These are phyloP conservation scores for Blastomyces gilchristii DNA, from an alignment of 2,329 filamentous ascomycete genomes.

Conservation along the genomic window DNA sequence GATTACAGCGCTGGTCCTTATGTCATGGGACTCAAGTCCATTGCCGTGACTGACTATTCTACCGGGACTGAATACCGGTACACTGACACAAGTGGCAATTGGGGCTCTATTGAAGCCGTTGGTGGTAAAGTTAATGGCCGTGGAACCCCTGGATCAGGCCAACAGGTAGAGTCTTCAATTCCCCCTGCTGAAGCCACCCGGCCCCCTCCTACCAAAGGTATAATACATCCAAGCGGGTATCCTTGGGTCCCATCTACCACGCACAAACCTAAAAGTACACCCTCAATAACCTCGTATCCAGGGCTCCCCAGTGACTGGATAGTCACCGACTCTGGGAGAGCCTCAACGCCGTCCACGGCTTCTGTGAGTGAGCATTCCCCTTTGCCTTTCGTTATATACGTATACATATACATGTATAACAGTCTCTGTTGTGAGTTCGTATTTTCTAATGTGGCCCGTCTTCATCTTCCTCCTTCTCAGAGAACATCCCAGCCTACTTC, in stretches of 20 bases:
- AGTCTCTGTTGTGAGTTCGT: not conserved
- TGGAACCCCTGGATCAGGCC: constrained; percentile 42
- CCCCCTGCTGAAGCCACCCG: constrained; percentile 55
- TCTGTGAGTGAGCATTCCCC: constrained; percentile 51
- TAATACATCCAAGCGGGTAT: constrained; percentile 46
- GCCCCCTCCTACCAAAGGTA: constrained; percentile 10
- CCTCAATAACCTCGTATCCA: constrained; percentile 29
- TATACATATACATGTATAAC: not conserved
- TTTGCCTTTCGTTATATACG: constrained; percentile 7
- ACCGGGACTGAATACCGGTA: constrained; percentile 81
- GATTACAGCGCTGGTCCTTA: constrained; percentile 78
- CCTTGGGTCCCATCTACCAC: constrained; percentile 56
- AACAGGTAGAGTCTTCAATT: constrained; percentile 39
- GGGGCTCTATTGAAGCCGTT: constrained; percentile 71
- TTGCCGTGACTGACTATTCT: constrained; percentile 81
- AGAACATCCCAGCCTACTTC: constrained; percentile 46
- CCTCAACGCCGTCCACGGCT: constrained; percentile 60
- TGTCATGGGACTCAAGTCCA: constrained; percentile 68
- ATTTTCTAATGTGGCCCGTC: constrained; percentile 4
- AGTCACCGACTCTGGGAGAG: constrained; percentile 67
- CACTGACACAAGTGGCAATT: constrained; percentile 63
- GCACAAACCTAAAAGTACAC: constrained; percentile 35
- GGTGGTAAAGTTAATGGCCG: constrained; percentile 65
- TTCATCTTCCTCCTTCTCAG: constrained; percentile 17
- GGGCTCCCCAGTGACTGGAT: constrained; percentile 71